A percentile compares a stretch with the other conserved stretches of the same genome.
phyloP scores from a whole-genome alignment of 176 grass and related monocot species.

The Puccinellia tenuiflora region DNA sequence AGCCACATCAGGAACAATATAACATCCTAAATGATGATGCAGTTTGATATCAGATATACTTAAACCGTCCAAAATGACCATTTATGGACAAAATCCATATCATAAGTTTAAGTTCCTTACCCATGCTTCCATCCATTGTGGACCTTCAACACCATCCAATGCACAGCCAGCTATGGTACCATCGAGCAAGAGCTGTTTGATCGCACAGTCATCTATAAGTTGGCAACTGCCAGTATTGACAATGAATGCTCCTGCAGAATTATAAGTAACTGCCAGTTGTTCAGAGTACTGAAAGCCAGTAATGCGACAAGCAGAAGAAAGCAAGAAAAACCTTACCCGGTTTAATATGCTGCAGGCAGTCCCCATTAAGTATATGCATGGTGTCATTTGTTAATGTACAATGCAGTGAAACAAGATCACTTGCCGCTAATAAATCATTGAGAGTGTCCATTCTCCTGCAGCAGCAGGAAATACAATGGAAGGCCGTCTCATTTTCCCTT shows the following conservation, averaged over 20 bases:
- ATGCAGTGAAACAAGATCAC: conserved; percentile 94
- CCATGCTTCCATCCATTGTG: conserved; percentile 99
- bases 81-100: conserved; percentile 20
- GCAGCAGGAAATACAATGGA: conserved; percentile 79
- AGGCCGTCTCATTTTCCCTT: conserved; percentile 53
- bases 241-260: conserved; percentile 71
- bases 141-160: conserved; percentile 90
- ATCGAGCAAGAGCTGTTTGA: conserved; percentile 92
- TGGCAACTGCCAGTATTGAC: conserved; percentile 94
- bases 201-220: conserved; percentile 90
- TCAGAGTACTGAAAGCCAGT: not conserved
- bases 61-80: conserved; percentile 12
- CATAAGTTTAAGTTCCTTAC: conserved; percentile 46
- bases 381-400: conserved; percentile 83
- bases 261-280: conserved; percentile 47
- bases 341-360: conserved; percentile 83
- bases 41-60: conserved; percentile 4
- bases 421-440: conserved; percentile 88
- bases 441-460: conserved; percentile 96
- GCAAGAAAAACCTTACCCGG: conserved; percentile 47
- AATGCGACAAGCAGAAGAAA: not conserved
- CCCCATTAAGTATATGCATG: conserved; percentile 79
- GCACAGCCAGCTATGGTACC: conserved; percentile 92
- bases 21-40: not conserved
- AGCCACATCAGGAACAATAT: not conserved